Percentiles rank a stretch among this genome's conserved stretches.
These are phyloP conservation scores for Eremochloa ophiuroides DNA, from an alignment of 176 grass and related monocot species.

Conservation along the genomic window DNA sequence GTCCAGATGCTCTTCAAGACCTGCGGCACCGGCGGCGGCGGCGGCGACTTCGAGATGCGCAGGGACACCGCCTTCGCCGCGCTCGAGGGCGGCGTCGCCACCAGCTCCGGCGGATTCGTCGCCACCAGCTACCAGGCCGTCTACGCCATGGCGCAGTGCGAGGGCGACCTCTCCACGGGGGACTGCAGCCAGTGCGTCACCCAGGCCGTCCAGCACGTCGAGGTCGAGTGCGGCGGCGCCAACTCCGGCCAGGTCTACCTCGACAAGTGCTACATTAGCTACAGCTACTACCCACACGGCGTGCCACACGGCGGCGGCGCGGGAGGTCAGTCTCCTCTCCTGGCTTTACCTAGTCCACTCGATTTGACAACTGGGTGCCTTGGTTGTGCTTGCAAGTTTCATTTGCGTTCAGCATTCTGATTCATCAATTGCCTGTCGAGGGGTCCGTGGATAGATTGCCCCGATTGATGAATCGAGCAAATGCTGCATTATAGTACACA, in stretches of 20 bases:
- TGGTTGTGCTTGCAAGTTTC: background rate
- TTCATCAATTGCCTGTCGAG: background rate
- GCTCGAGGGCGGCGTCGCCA: conserved; percentile 49
- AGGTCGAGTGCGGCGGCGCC: conserved; percentile 92
- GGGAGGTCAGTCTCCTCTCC: conserved; percentile 30
- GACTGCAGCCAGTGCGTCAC: conserved; percentile 79
- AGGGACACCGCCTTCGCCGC: conserved; percentile 76
- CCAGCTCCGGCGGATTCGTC: conserved; percentile 53
- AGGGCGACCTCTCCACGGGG: conserved; percentile 76
- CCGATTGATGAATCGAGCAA: background rate
- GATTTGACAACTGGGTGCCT: background rate
- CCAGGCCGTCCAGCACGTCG: conserved; percentile 85
- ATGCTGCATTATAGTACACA: background rate
- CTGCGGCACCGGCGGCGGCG: conserved; percentile 62
- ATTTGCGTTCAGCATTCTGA: background rate
- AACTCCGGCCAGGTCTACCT: conserved; percentile 88
- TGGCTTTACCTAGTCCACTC: background rate
- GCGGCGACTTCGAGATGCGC: conserved; percentile 61
- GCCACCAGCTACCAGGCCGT: conserved; percentile 77
- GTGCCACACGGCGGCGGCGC: conserved; percentile 42
- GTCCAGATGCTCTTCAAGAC: conserved; percentile 92
- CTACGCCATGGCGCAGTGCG: conserved; percentile 94
- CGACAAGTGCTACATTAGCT: conserved; percentile 99
- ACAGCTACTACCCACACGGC: conserved; percentile 83
- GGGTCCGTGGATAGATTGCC: background rate